These are phyloP conservation scores for Trichoderma simmonsii DNA, from an alignment of 2,329 filamentous ascomycete genomes.

Conservation along the genomic window DNA sequence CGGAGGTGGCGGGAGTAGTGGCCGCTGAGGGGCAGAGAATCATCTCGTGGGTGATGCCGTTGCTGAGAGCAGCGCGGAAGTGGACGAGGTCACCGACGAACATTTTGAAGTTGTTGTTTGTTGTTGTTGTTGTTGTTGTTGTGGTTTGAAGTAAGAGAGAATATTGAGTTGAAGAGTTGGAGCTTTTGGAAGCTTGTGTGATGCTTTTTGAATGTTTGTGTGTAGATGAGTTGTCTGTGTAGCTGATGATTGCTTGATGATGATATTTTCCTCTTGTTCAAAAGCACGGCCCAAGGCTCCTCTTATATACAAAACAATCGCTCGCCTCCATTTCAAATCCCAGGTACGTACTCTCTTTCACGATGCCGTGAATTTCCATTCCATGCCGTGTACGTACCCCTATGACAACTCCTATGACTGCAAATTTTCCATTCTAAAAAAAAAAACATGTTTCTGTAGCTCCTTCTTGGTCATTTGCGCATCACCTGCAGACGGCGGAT, in stretches of 20 bases:
- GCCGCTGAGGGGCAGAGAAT: background rate
- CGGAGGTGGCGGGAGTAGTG: background rate
- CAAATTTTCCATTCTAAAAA: background rate
- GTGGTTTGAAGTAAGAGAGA: background rate
- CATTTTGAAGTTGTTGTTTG: conserved; percentile 24
- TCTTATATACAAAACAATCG: background rate
- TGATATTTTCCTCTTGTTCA: background rate
- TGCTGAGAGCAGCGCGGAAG: conserved; percentile 21
- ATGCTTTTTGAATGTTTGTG: background rate
- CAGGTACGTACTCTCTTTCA: conserved; percentile 9
- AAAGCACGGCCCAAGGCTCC: background rate
- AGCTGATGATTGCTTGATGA: conserved; percentile 1
- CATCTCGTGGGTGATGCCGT: background rate
- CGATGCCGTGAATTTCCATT: conserved; percentile 18
- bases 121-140: background rate
- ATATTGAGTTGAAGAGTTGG: background rate
- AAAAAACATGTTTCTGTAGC: conserved; percentile 1
- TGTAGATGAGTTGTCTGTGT: background rate
- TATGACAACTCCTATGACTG: background rate
- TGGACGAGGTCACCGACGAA: conserved; percentile 30
- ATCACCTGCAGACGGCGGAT: conserved; percentile 8
- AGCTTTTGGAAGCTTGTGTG: background rate
- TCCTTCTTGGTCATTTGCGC: background rate
- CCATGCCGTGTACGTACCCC: background rate
- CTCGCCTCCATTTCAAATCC: background rate